Conservation (phyloP, 805 yeast species). For the Suhomyces vadensis region DNA sequence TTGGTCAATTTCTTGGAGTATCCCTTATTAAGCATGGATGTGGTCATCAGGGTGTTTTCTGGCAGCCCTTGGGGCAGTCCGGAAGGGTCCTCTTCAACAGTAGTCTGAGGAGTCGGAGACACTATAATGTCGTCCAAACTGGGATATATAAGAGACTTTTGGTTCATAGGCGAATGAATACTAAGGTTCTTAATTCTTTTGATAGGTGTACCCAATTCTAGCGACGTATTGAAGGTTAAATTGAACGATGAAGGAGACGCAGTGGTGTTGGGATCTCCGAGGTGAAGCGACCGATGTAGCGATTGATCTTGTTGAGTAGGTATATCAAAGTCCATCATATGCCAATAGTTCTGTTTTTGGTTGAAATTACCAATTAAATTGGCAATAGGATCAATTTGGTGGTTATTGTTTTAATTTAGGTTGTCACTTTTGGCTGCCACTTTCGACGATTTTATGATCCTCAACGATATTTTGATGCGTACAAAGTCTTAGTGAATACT, state of each 20-base stretch:
- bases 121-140: constrained; percentile 13
- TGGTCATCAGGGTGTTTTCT: constrained; percentile 13
- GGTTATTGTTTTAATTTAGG: too few species aligned
- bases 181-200: constrained; percentile 35
- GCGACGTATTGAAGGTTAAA: constrained; percentile 11
- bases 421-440: neutral
- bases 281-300: neutral
- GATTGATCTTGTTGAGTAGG: neutral
- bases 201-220: constrained; percentile 40
- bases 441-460: neutral
- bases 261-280: constrained; percentile 4
- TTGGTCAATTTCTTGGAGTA: constrained; percentile 49
- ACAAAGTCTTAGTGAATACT: too few species aligned
- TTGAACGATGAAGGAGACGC: constrained; percentile 7
- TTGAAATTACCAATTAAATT: too few species aligned
- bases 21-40: constrained; percentile 38
- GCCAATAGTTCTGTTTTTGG: too few species aligned
- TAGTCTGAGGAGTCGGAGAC: neutral
- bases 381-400: too few species aligned
- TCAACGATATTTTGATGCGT: too few species aligned
- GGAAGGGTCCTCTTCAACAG: neutral
- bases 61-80: constrained; percentile 9
- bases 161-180: constrained; percentile 30
- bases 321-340: constrained; percentile 1
- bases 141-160: constrained; percentile 14